Conservation (phyloP, 2,329 filamentous ascomycete genomes). For the Dactylellina cionopaga region DNA sequence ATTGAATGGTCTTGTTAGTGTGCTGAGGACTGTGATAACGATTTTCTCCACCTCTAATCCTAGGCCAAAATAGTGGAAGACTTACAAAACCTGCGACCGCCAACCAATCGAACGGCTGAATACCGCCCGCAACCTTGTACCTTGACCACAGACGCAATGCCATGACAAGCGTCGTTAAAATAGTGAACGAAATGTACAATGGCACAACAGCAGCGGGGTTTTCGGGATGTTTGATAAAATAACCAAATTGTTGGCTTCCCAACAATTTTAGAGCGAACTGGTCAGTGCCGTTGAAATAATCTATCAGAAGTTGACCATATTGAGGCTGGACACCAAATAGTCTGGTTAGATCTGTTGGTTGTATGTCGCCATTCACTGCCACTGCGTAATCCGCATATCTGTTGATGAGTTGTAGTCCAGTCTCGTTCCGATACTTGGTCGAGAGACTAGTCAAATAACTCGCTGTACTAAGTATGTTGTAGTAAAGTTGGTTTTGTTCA, state of each 20-base stretch:
- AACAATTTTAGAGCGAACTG: not conserved
- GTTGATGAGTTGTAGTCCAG: slow-evolving; percentile 11
- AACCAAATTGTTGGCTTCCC: too few species aligned
- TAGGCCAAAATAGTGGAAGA: not conserved
- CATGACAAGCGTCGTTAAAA: slow-evolving; percentile 36
- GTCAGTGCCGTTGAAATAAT: not conserved
- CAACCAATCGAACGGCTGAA: slow-evolving; percentile 41
- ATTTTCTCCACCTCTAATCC: not conserved
- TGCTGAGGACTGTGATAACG: not conserved
- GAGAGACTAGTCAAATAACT: slow-evolving; percentile 26
- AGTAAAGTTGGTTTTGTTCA: slow-evolving; percentile 10
- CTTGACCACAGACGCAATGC: slow-evolving; percentile 45
- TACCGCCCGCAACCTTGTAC: slow-evolving; percentile 39
- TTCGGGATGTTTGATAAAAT: slow-evolving; percentile 25
- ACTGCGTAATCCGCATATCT: slow-evolving; percentile 16
- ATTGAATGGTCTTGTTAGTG: too few species aligned
- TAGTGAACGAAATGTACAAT: slow-evolving; percentile 30
- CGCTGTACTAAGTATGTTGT: not conserved
- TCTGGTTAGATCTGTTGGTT: not conserved
- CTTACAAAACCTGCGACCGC: slow-evolving; percentile 41
- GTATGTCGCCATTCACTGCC: slow-evolving; percentile 9
- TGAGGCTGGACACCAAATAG: slow-evolving; percentile 23
- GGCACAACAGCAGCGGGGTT: slow-evolving; percentile 22
- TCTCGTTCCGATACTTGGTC: slow-evolving; percentile 22
- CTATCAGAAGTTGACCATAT: not conserved